Conservation (phyloP, 176 grass and related monocot genomes). For the Zizania latifolia region DNA sequence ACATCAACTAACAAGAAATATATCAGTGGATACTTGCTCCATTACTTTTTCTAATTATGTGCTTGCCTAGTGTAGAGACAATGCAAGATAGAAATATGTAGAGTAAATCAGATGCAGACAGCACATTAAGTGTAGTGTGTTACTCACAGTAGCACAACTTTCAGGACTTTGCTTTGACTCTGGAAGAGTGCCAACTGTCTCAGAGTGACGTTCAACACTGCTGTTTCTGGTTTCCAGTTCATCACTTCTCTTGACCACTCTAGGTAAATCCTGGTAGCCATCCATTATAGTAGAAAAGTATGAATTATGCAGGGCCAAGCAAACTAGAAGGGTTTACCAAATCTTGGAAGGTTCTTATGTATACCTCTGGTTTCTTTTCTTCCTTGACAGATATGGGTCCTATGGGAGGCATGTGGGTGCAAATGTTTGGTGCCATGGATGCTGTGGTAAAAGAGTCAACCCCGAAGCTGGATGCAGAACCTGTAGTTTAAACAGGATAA, state of each 20-base stretch:
- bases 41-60: background rate
- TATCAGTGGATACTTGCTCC: background rate
- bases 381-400: conserved; percentile 33
- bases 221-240: conserved; percentile 30
- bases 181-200: conserved; percentile 25
- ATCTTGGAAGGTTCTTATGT: background rate
- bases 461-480: conserved; percentile 30
- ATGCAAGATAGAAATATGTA: background rate
- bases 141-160: conserved; percentile 35
- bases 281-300: conserved; percentile 4
- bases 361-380: conserved; percentile 41
- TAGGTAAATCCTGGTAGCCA: conserved; percentile 40
- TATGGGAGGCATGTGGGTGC: conserved; percentile 31
- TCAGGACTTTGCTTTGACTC: conserved; percentile 34
- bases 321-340: conserved; percentile 17
- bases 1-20: background rate
- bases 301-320: conserved; percentile 12
- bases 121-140: background rate
- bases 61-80: background rate
- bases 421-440: conserved; percentile 41
- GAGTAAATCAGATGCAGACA: background rate
- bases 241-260: conserved; percentile 29
- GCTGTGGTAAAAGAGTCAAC: conserved; percentile 41
- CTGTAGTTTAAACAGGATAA: conserved; percentile 25
- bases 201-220: conserved; percentile 10